These are phyloP conservation scores for Phytopythium helicoides DNA, from an alignment of 352 stramenopile genomes.

Conservation along the genomic window DNA sequence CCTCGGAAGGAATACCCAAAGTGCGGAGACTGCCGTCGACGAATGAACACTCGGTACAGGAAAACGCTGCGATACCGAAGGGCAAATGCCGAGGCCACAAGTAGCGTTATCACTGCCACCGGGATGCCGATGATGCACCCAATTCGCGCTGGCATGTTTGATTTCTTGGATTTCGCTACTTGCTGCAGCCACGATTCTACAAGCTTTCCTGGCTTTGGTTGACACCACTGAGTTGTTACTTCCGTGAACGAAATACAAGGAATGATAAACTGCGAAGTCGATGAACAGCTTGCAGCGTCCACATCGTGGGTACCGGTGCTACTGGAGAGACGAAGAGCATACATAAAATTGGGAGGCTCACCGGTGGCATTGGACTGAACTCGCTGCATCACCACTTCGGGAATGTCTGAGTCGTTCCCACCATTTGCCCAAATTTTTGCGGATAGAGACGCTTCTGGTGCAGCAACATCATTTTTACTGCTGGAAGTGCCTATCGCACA, in stretches of 20 bases:
- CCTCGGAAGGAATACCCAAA: too few relatives aligned
- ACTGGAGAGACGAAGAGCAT: conserved; percentile 8
- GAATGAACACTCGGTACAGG: conserved; percentile 12
- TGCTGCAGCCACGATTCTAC: conserved; percentile 34
- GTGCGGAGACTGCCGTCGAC: background rate
- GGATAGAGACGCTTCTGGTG: too few relatives aligned
- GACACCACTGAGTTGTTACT: conserved; percentile 15
- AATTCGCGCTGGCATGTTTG: conserved; percentile 3
- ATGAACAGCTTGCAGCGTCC: conserved; percentile 19
- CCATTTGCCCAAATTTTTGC: background rate
- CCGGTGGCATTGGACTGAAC: too few relatives aligned
- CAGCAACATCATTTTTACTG: background rate
- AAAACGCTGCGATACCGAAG: conserved; percentile 9
- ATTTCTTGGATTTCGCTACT: conserved; percentile 10
- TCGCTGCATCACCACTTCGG: too few relatives aligned
- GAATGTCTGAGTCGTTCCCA: background rate
- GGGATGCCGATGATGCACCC: conserved; percentile 30
- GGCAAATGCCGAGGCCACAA: conserved; percentile 12
- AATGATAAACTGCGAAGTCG: conserved; percentile 23
- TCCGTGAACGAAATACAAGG: conserved; percentile 21
- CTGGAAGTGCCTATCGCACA: background rate
- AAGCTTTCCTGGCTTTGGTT: conserved; percentile 19
- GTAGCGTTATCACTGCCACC: conserved; percentile 15
- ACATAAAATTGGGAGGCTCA: background rate
- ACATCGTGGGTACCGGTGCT: conserved; percentile 2